Base-by-base conservation (phyloP, 352 stramenopile genomes). In the Phytophthora hibernalis region DNA sequence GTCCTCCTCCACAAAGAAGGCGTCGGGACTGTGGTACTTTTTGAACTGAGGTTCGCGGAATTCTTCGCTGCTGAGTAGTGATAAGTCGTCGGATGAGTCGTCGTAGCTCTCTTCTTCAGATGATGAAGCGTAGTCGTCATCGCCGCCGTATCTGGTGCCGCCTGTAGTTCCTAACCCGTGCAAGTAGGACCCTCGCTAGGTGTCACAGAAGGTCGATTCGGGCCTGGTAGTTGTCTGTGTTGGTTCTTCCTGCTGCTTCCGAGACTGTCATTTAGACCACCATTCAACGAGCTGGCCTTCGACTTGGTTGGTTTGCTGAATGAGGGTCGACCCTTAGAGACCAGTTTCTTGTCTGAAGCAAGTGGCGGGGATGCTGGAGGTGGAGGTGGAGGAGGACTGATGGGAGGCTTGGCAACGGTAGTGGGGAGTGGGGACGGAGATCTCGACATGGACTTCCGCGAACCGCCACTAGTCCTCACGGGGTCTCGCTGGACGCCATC, bases 401-500 rank as follows among this genome's bases (percentile, higher is more conserved):
- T 51, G 10, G 61, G 53, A 24, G 40, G 37, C 53, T 72, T 73
- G 9, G 37, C n/a, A 22, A 54, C 31, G 16, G 18, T 35, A 9
- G 44, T 37, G 63, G 45, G 55, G 31, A 59, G 49, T 22, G 65
- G 65, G 21, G 65, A 72, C 11, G 68, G 57, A 4, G 69, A 64
- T 53, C 64, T 81, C 2, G 60, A 65, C n/a, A 73, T 44, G 11
- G 74, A 82, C 16, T 70, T 76, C 8, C 65, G 59, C 5, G 65
- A 69, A 7, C 28, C 58, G 52, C 40, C 45, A 38, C 43, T 76
- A 49, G 54, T 54, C 33, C 70, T 68, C 22, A 77, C 72, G 16
- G 72, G 51, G 76, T 72, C 48, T 92, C 81, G 24, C 71, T 85
- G n/a, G 83, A 87, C 22, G 77, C 85, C 83, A 92, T 92, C 1